These are phyloP conservation scores for Xylogone sp. DNA, from an alignment of 2,329 filamentous ascomycete genomes.

Conservation along the genomic window DNA sequence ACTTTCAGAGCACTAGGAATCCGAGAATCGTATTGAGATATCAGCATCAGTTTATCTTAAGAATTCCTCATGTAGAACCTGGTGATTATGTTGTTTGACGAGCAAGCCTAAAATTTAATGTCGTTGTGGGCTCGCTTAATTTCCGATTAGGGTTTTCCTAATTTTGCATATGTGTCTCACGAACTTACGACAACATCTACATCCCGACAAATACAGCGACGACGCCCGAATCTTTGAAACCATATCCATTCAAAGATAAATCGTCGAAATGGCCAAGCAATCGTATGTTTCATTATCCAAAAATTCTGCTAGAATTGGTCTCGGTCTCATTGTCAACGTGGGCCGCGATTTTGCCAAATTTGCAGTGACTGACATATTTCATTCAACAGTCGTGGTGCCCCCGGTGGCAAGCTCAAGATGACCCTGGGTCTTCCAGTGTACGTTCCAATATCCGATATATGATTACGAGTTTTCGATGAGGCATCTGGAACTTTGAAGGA, in stretches of 20 bases:
- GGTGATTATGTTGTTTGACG: too few species aligned
- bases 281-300: slow-evolving; percentile 46
- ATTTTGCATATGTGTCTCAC: slow-evolving; percentile 4
- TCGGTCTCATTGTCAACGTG: neutral
- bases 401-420: slow-evolving; percentile 99
- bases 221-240: slow-evolving; percentile 23
- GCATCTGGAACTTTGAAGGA: slow-evolving; percentile 5
- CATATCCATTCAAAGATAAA: slow-evolving; percentile 23
- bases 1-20: too few species aligned
- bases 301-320: slow-evolving; percentile 2
- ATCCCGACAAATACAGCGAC: slow-evolving; percentile 15
- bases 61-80: too few species aligned
- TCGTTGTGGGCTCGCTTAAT: slow-evolving; percentile 20
- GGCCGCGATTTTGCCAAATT: neutral
- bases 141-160: slow-evolving; percentile 22
- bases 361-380: slow-evolving; percentile 11
- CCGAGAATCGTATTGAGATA: too few species aligned
- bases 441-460: slow-evolving; percentile 39
- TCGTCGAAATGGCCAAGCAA: slow-evolving; percentile 59
- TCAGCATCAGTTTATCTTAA: too few species aligned
- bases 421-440: slow-evolving; percentile 99
- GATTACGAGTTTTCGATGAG: neutral
- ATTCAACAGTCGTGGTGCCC: slow-evolving; percentile 70
- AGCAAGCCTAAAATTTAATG: too few species aligned
- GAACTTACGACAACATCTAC: slow-evolving; percentile 8